phyloP scores from a whole-genome alignment of 2,329 filamentous ascomycete genomes.

The Venturia carpophila region DNA sequence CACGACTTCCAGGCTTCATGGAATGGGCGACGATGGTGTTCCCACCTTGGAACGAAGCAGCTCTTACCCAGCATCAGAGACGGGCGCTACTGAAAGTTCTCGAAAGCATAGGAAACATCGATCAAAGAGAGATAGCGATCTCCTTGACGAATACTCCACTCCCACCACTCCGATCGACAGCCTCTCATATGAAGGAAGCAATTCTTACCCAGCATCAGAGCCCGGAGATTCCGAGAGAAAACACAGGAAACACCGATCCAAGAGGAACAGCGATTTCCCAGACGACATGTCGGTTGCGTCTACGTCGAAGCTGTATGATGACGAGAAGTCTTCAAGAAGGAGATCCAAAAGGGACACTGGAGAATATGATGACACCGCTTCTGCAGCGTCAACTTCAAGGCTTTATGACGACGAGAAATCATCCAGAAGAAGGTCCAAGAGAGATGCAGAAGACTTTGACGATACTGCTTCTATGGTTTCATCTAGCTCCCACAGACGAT shows the following conservation, averaged over 20 bases:
- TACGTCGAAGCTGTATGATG: slow-evolving; percentile 25
- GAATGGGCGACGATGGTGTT: not conserved
- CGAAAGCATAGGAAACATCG: slow-evolving; percentile 30
- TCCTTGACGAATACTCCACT: slow-evolving; percentile 3
- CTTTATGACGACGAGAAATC: slow-evolving; percentile 15
- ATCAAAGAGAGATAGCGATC: slow-evolving; percentile 25
- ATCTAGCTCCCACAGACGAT: slow-evolving; percentile 23
- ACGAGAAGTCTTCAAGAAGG: slow-evolving; percentile 31
- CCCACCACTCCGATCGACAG: not conserved
- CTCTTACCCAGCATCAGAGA: slow-evolving; percentile 14
- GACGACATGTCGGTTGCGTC: slow-evolving; percentile 17
- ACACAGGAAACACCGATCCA: slow-evolving; percentile 31
- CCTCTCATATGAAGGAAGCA: not conserved
- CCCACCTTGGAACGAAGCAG: not conserved
- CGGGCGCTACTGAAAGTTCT: slow-evolving; percentile 22
- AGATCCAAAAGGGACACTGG: slow-evolving; percentile 27
- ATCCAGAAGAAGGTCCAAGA: not conserved
- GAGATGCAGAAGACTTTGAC: not conserved
- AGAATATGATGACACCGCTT: slow-evolving; percentile 5
- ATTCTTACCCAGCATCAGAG: slow-evolving; percentile 16
- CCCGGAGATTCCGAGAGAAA: slow-evolving; percentile 21
- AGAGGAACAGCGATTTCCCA: slow-evolving; percentile 22
- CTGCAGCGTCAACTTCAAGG: slow-evolving; percentile 20
- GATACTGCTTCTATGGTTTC: slow-evolving; percentile 7
- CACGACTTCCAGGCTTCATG: slow-evolving; percentile 19